Evolutionary conservation across 1,284 basidiomycete species (phyloP), one percentile per base, ranked within the genome.

Genomic region (Sporisorium iseilematis-ciliati): DNA sequence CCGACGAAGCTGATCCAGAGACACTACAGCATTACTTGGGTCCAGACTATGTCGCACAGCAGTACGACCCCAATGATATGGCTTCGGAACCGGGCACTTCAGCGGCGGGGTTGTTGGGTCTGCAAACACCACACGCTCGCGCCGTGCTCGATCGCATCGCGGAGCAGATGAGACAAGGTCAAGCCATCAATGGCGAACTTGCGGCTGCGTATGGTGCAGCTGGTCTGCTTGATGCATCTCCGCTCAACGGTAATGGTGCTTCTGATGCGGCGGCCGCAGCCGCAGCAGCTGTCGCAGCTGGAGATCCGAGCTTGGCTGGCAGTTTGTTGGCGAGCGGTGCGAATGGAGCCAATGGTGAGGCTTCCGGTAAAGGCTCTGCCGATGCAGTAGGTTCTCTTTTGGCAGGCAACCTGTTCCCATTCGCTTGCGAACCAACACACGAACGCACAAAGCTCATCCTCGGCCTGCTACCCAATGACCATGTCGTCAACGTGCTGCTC

Each of bases 401-500:
- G 26, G 38, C 49, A 23, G 62, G 48, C 29, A 64, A 57, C 18
- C 42, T 59, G 7, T 75, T 78, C 25, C 62, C 65, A 2, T 62
- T 77, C 23, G 66, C 64, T 31, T 64, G 53, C 12, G 46, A 72
- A 14, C 52, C 75, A 0, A 54, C 65, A 0, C 55, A 67, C 11
- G 65, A 70, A 10, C 61, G 71, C 7, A 69, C 75, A 5, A 73
- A 79, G 29, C 57, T 74, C 29, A 75, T 79, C 52, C 58, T 81
- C 14, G 79, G 78, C 35, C 62, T 76, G 23, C 62, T 81, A 16
- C 79, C 79, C 11, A 77, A 78, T 59, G 73, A 76, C 33, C 79
- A 81, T 46, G 77, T 78, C 20, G 72, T 73, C 46, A 77, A 81
- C 35, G 76, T 78, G n/a, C 69, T 81, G 25, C 69, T 81, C 54